Evolutionary conservation across 345 rosid genomes (phyloP), one percentile per base, ranked within the genome.

Genomic region (Lepidium sativum): DNA sequence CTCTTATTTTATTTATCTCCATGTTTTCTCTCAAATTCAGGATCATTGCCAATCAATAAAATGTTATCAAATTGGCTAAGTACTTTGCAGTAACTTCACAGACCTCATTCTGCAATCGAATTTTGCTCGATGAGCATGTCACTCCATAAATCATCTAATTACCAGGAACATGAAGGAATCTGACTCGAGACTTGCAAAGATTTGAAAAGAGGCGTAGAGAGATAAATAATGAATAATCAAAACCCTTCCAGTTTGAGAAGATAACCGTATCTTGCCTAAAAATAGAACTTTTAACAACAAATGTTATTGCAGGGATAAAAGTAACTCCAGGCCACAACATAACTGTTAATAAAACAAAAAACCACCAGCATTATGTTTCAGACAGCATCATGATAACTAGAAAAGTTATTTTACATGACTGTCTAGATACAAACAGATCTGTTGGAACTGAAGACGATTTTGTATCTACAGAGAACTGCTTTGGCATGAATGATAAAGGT

Each of bases 1-100:
- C 80, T 33, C 68, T 66, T 20, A n/a, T 0, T 4, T 66, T 68
- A 52, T 44, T 60, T 38, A 58, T 66, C 68, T 73, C 77, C 68
- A 60, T 58, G 13, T 31, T 40, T 6, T 49, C 78, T 67, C 43
- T 67, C 72, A 14, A 35, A 68, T 53, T 50, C 40, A 47, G 33
- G 55, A 59, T 56, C 66, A 73, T 73, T 51, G 42, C 53, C 63
- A 27, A 20, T 34, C 52, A 59, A 15, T 40, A 52, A 34, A 48
- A 39, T 17, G 49, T 65, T 9, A 41, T 21, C 29, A 25, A 27
- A n/a, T 27, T 12, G 61, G 18, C 6, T 20, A 52, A 43, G 5
- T 25, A 43, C 31, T 4, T 39, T 18, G 16, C 43, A 58, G 9
- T 35, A 4, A 32, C n/a, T 9, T 33, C 3, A 14, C 16, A 50